Conservation (phyloP, 805 yeast species). For the Soucietia sequanensis region DNA sequence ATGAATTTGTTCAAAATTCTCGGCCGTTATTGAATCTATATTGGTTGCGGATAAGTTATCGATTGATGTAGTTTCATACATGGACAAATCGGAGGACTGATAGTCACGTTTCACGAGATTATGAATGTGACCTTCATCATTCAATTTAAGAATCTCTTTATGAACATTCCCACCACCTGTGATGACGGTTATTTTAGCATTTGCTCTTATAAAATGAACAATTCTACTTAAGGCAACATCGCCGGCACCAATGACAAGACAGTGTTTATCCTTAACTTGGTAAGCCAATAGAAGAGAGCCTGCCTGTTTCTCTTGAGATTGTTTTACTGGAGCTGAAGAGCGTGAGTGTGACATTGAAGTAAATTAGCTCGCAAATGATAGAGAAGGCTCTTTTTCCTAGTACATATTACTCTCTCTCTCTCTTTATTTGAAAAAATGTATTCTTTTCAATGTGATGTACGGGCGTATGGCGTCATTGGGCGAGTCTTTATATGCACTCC, state of each 20-base stretch:
- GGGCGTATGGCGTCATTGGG: too few relatives aligned
- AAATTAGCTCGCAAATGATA: too few relatives aligned
- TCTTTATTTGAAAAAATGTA: too few relatives aligned
- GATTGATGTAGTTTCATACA: slow-evolving; percentile 39
- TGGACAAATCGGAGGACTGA: slow-evolving; percentile 42
- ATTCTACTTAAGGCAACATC: slow-evolving; percentile 75
- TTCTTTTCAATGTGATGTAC: too few relatives aligned
- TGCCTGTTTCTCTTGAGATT: slow-evolving; percentile 11
- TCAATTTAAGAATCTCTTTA: slow-evolving; percentile 24
- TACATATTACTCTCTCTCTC: too few relatives aligned
- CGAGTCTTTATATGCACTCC: too few relatives aligned
- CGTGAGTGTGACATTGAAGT: too few relatives aligned
- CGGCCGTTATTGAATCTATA: slow-evolving; percentile 8
- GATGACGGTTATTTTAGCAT: slow-evolving; percentile 68
- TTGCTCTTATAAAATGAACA: slow-evolving; percentile 62
- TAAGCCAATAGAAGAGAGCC: slow-evolving; percentile 70
- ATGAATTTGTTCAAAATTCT: slow-evolving; percentile 28
- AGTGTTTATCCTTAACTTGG: slow-evolving; percentile 67
- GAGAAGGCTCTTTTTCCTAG: background rate
- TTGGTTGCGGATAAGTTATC: slow-evolving; percentile 15
- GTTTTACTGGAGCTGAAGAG: too few relatives aligned
- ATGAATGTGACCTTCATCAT: slow-evolving; percentile 40
- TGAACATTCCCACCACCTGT: slow-evolving; percentile 36
- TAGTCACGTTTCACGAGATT: slow-evolving; percentile 47
- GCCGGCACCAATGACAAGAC: slow-evolving; percentile 75